These are phyloP conservation scores for Solanum rostratum DNA, from an alignment of 257 asterid species.

Conservation along the genomic window DNA sequence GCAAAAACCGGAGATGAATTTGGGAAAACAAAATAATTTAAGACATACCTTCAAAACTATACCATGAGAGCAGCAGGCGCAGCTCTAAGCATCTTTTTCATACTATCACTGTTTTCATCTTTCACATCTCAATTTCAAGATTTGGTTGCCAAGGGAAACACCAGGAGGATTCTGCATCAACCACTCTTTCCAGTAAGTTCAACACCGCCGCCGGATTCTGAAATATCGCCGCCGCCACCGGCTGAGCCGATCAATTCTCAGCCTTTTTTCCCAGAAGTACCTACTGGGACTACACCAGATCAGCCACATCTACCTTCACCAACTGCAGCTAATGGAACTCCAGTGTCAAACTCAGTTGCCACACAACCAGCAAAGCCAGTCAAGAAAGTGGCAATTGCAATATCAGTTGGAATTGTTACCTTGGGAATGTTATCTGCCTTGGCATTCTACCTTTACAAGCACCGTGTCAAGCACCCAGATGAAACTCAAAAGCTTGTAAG, in stretches of 20 bases:
- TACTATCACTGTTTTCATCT: constrained; percentile 15
- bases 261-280: constrained; percentile 88
- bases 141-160: constrained; percentile 4
- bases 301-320: constrained; percentile 44
- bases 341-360: constrained; percentile 31
- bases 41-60: not conserved
- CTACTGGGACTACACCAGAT: constrained; percentile 34
- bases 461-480: constrained; percentile 25
- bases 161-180: constrained; percentile 79
- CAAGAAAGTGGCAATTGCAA: constrained; percentile 54
- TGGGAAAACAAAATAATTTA: not conserved
- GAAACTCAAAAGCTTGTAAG: constrained; percentile 60
- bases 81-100: constrained; percentile 23
- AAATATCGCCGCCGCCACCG: constrained; percentile 32
- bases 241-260: constrained; percentile 28
- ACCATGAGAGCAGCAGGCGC: constrained; percentile 19
- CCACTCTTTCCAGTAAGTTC: constrained; percentile 55
- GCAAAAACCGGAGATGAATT: constrained; percentile 4
- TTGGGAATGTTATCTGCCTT: constrained; percentile 52
- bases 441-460: constrained; percentile 50
- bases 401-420: constrained; percentile 45
- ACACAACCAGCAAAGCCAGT: constrained; percentile 22
- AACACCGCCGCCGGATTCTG: constrained; percentile 28
- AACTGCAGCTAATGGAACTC: constrained; percentile 17
- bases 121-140: constrained; percentile 8